Conservation (phyloP, 2,329 filamentous ascomycete species). For the Plenodomus lindquistii region DNA sequence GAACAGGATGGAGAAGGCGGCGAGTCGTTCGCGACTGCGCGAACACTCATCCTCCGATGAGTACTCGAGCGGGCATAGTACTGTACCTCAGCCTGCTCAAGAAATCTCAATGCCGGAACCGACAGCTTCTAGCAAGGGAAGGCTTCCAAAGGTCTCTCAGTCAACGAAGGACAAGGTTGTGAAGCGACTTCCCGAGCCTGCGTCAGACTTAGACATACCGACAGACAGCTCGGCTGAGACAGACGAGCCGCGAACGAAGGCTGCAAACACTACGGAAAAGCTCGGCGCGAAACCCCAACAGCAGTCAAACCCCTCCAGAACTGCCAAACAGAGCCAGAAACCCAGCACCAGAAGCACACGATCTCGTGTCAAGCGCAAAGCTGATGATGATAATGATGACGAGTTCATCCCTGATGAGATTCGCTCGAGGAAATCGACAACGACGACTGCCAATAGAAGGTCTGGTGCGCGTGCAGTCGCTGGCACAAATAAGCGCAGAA, state of each 20-base stretch:
- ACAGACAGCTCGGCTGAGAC: not conserved
- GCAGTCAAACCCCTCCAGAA: not conserved
- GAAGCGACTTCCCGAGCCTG: conserved; percentile 4
- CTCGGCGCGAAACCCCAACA: not conserved
- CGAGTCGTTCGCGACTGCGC: not conserved
- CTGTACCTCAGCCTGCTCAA: not conserved
- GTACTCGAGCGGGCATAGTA: not conserved
- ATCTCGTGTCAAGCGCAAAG: conserved; percentile 4
- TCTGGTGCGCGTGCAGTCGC: not conserved
- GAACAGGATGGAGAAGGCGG: not conserved
- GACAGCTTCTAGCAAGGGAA: conserved; percentile 12
- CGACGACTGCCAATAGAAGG: conserved; percentile 14
- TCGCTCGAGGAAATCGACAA: conserved; percentile 5
- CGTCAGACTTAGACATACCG: conserved; percentile 6
- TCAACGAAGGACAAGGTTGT: conserved; percentile 14
- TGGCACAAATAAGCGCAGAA: not conserved
- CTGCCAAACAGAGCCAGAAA: not conserved
- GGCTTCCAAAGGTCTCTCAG: conserved; percentile 19
- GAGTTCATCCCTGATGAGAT: conserved; percentile 8
- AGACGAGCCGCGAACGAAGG: not conserved
- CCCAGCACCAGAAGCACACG: not conserved
- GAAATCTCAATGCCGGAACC: not conserved
- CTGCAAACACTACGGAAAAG: not conserved
- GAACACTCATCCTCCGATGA: not conserved
- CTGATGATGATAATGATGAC: conserved; percentile 19